Evolutionary conservation across 257 asterid species (phyloP).

Genomic region (Nicotiana benthamiana): DNA sequence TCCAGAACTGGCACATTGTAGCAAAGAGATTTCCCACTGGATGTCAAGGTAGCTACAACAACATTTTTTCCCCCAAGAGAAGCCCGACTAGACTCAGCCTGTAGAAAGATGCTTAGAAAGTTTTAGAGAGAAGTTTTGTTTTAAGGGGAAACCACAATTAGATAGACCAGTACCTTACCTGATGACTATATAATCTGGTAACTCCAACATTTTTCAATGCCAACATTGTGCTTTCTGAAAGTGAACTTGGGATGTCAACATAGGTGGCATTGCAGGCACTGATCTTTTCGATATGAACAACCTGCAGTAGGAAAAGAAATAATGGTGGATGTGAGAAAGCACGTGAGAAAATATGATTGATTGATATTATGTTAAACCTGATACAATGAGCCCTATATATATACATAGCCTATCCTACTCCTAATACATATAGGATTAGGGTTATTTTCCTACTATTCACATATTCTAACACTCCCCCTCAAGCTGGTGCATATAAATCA

Average conservation of each 20-base stretch:
- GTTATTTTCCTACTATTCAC: no score
- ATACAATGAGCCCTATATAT: no score
- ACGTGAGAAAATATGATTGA: no score
- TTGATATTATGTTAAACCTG: no score
- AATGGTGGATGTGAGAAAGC: no score
- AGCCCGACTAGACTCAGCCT: conserved; percentile 83
- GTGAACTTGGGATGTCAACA: conserved; percentile 66
- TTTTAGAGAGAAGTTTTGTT: conserved; percentile 4
- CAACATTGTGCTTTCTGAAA: conserved; percentile 50
- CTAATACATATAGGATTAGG: no score
- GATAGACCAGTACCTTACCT: conserved; percentile 36
- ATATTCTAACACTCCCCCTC: no score
- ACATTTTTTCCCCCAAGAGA: conserved; percentile 88
- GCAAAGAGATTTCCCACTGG: conserved; percentile 99
- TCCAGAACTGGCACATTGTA: conserved; percentile 91
- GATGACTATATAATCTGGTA: conserved; percentile 80
- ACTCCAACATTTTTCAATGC: conserved; percentile 66
- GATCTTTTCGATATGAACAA: conserved; percentile 78
- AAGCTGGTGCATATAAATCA: no score
- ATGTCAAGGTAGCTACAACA: conserved; percentile 91
- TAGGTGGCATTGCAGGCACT: conserved; percentile 52
- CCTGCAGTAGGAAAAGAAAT: conserved; percentile 35
- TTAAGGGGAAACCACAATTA: background rate
- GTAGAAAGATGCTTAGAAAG: conserved; percentile 1
- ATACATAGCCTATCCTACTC: no score